These are phyloP conservation scores for Theileria sp. DNA, from an alignment of 169 alveolate genomes.

Conservation along the genomic window DNA sequence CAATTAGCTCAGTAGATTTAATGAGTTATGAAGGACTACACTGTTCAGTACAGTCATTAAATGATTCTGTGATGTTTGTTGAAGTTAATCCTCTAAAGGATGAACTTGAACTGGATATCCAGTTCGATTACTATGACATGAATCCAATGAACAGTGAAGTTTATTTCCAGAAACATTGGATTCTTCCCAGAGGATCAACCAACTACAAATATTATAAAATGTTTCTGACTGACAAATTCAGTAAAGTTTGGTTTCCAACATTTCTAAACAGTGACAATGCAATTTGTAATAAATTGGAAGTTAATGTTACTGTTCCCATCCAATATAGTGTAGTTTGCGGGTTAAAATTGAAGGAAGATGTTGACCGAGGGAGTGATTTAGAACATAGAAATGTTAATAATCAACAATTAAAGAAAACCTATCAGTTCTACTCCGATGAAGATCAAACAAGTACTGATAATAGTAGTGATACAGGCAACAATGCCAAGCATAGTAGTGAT, in stretches of 20 bases:
- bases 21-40: constrained; percentile 58
- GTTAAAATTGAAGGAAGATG: constrained; percentile 27
- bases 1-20: constrained; percentile 43
- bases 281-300: constrained; percentile 14
- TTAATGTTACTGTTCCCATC: constrained; percentile 45
- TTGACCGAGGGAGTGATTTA: neutral
- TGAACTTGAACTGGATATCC: constrained; percentile 35
- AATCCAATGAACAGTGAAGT: constrained; percentile 23
- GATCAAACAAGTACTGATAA: neutral
- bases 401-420: constrained; percentile 7
- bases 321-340: constrained; percentile 59
- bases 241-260: constrained; percentile 60
- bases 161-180: constrained; percentile 52
- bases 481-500: no score
- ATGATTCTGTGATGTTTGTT: constrained; percentile 39
- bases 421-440: constrained; percentile 11
- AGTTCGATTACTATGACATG: constrained; percentile 52
- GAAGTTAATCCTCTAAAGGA: constrained; percentile 12
- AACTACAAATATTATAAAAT: constrained; percentile 35
- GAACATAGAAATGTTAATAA: neutral
- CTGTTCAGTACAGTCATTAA: constrained; percentile 39
- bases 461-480: no score
- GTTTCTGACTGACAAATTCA: constrained; percentile 12
- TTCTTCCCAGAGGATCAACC: constrained; percentile 64
- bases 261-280: neutral